These are phyloP conservation scores for Dendrostoma leiphaemia DNA, from an alignment of 2,329 filamentous ascomycete species.

Conservation along the genomic window DNA sequence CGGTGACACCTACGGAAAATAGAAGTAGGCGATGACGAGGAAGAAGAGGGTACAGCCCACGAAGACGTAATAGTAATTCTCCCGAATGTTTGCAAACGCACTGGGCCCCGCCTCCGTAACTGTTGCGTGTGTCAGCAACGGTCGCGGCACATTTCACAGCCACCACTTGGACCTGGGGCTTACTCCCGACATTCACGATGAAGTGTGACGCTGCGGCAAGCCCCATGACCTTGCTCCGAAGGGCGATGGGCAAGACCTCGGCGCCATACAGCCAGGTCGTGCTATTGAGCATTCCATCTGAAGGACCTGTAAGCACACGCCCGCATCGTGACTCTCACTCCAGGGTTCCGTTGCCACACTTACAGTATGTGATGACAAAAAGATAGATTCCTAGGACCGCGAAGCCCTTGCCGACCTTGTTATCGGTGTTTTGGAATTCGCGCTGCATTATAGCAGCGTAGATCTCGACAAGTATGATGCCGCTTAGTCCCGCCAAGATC, in stretches of 20 bases:
- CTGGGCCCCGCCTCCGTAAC: constrained; percentile 54
- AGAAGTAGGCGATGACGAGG: constrained; percentile 50
- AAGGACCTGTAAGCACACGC: neutral
- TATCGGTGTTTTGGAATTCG: constrained; percentile 53
- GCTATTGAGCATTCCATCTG: constrained; percentile 50
- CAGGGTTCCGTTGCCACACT: constrained; percentile 19
- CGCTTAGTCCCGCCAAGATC: constrained; percentile 50
- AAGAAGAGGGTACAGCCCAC: constrained; percentile 52
- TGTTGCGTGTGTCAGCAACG: constrained; percentile 24
- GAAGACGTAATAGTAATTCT: constrained; percentile 63
- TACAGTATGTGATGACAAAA: constrained; percentile 55
- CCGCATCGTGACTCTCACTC: too few relatives aligned
- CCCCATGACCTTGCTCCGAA: constrained; percentile 55
- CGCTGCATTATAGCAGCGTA: constrained; percentile 59
- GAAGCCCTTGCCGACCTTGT: constrained; percentile 56
- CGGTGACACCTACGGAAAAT: constrained; percentile 39
- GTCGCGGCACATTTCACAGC: neutral
- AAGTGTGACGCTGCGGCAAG: constrained; percentile 52
- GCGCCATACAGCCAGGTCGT: constrained; percentile 56
- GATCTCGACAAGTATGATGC: constrained; percentile 55
- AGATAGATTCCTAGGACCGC: constrained; percentile 59
- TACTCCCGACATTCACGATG: constrained; percentile 48
- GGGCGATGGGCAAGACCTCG: constrained; percentile 50
- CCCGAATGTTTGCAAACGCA: constrained; percentile 53
- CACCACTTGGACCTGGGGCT: neutral